phyloP scores from a whole-genome alignment of 176 grass and related monocot genomes.

The Oryza meridionalis region DNA sequence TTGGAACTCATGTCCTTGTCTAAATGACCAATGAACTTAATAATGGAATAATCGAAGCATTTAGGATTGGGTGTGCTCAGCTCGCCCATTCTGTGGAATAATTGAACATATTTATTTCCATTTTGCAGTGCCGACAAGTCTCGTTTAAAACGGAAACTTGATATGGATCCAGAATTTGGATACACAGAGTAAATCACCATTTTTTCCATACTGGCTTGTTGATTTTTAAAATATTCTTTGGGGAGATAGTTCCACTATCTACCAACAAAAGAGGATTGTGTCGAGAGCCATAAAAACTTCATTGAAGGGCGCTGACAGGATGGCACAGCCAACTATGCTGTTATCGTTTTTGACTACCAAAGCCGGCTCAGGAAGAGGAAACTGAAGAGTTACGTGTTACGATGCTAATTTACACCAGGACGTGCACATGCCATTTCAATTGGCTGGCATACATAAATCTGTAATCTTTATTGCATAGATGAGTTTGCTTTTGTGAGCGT shows the following conservation, averaged over 20 bases:
- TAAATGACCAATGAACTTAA: background rate
- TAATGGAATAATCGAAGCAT: background rate
- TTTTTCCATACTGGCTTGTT: conserved; percentile 36
- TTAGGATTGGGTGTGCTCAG: conserved; percentile 22
- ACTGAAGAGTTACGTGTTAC: conserved; percentile 14
- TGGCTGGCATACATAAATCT: conserved; percentile 43
- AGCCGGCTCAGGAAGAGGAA: conserved; percentile 30
- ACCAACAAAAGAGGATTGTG: conserved; percentile 24
- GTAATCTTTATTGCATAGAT: conserved; percentile 34
- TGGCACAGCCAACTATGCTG: conserved; percentile 19
- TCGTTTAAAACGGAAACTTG: conserved; percentile 87
- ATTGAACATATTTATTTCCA: conserved; percentile 37
- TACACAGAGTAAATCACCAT: conserved; percentile 52
- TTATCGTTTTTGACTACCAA: conserved; percentile 13
- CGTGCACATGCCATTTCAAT: conserved; percentile 22
- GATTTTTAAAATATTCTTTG: conserved; percentile 49
- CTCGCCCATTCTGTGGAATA: conserved; percentile 21
- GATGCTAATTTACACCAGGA: conserved; percentile 40
- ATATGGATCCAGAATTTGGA: conserved; percentile 90
- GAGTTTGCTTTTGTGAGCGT: conserved; percentile 30
- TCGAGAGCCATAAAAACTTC: conserved; percentile 38
- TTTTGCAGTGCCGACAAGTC: conserved; percentile 90
- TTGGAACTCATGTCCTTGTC: background rate
- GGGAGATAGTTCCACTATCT: conserved; percentile 31
- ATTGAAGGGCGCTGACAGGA: conserved; percentile 1